A percentile compares a stretch with the other conserved stretches of the same genome.
phyloP scores from a whole-genome alignment of 345 rosid genomes.

The Syzygium aqueum region DNA sequence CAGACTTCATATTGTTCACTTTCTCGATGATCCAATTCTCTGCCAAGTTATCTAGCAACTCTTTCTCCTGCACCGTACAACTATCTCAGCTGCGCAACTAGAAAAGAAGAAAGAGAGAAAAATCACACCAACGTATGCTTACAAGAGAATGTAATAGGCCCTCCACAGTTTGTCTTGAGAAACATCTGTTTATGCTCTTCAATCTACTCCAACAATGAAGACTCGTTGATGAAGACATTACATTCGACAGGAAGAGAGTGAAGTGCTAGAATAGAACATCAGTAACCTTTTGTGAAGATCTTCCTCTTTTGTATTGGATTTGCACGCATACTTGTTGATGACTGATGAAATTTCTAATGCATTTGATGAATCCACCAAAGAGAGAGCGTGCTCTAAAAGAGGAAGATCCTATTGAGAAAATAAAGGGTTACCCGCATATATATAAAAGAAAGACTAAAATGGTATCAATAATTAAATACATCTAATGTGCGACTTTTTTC shows the following conservation, averaged over 20 bases:
- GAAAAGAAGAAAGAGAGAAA: neutral
- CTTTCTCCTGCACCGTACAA: neutral
- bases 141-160: neutral
- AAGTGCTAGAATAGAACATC: neutral
- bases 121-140: neutral
- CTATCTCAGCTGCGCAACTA: neutral
- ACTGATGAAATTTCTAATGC: neutral
- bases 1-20: neutral
- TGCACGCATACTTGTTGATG: neutral
- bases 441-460: neutral
- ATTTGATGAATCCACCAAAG: neutral
- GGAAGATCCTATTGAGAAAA: neutral
- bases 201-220: neutral
- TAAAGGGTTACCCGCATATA: neutral
- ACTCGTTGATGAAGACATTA: neutral
- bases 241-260: neutral
- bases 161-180: constrained; percentile 8
- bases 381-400: neutral
- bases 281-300: constrained; percentile 1
- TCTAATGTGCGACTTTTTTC: neutral
- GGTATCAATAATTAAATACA: neutral
- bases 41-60: neutral
- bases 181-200: constrained; percentile 6
- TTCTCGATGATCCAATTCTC: constrained; percentile 8
- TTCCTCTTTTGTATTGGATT: neutral